Evolutionary conservation across 2,329 filamentous ascomycete genomes (phyloP).

Genomic region (Fusarium newnesense): DNA sequence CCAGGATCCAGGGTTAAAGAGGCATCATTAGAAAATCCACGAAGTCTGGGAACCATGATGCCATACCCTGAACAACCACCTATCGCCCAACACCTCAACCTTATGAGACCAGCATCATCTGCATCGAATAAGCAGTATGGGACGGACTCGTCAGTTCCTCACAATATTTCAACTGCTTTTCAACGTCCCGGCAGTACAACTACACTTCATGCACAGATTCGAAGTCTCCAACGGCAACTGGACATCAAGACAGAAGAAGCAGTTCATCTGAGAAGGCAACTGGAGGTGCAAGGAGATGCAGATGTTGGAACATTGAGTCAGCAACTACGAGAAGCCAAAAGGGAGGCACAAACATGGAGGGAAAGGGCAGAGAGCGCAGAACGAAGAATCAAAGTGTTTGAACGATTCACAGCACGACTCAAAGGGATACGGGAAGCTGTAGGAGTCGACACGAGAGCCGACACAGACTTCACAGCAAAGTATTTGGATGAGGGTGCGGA

Average conservation of each 20-base stretch:
- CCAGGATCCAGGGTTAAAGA: not conserved
- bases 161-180: constrained; percentile 15
- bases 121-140: constrained; percentile 32
- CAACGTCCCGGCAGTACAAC: constrained; percentile 46
- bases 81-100: constrained; percentile 52
- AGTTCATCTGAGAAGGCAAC: constrained; percentile 55
- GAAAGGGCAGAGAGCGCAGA: constrained; percentile 67
- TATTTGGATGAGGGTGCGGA: not conserved
- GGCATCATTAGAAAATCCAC: constrained; percentile 34
- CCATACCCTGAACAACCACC: constrained; percentile 51
- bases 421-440: constrained; percentile 45
- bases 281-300: constrained; percentile 56
- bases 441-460: not conserved
- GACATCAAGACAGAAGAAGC: constrained; percentile 58
- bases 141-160: not conserved
- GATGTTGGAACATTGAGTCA: constrained; percentile 60
- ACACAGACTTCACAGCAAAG: not conserved
- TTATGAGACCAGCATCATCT: constrained; percentile 49
- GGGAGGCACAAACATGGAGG: constrained; percentile 59
- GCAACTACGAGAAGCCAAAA: constrained; percentile 54
- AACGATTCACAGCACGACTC: constrained; percentile 53
- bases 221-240: constrained; percentile 60
- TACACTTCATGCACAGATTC: constrained; percentile 60
- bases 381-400: constrained; percentile 59
- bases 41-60: constrained; percentile 52